Percentiles rank a stretch among this genome's conserved stretches.
Evolutionary conservation across 495 filamentous ascomycete genomes (phyloP).

Genomic region (Aspergillus affinis): DNA sequence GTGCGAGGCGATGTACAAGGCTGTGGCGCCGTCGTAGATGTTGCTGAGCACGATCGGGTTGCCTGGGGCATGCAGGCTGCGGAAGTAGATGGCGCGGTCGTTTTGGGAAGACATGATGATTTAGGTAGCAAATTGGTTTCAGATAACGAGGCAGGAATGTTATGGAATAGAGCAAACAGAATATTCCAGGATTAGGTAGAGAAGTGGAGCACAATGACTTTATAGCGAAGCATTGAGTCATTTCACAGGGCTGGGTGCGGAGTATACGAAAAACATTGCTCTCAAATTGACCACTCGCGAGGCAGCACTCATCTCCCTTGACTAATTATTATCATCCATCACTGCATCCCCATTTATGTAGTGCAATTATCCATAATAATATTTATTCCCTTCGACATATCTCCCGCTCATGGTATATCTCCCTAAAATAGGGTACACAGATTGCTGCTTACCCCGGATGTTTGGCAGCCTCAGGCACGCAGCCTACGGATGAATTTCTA

Average conservation of each 20-base stretch:
- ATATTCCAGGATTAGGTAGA: background rate
- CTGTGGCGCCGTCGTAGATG: conserved; percentile 49
- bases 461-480: too few species aligned
- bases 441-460: too few species aligned
- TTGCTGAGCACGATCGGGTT: conserved; percentile 53
- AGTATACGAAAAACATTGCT: conserved; percentile 15
- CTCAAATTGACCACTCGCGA: conserved; percentile 20
- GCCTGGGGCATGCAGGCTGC: conserved; percentile 45
- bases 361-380: too few species aligned
- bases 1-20: conserved; percentile 39
- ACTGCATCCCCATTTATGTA: background rate
- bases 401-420: too few species aligned
- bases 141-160: too few species aligned
- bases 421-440: too few species aligned
- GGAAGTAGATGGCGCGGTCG: conserved; percentile 19
- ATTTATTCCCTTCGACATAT: too few species aligned
- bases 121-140: too few species aligned
- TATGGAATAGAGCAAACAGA: background rate
- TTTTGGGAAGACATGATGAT: conserved; percentile 19
- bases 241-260: background rate
- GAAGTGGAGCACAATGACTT: background rate
- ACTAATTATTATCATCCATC: too few species aligned
- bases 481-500: too few species aligned
- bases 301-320: background rate
- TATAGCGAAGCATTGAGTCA: conserved; percentile 8